Evolutionary conservation across 352 stramenopile genomes (phyloP).

Genomic region (Phytopythium helicoides): DNA sequence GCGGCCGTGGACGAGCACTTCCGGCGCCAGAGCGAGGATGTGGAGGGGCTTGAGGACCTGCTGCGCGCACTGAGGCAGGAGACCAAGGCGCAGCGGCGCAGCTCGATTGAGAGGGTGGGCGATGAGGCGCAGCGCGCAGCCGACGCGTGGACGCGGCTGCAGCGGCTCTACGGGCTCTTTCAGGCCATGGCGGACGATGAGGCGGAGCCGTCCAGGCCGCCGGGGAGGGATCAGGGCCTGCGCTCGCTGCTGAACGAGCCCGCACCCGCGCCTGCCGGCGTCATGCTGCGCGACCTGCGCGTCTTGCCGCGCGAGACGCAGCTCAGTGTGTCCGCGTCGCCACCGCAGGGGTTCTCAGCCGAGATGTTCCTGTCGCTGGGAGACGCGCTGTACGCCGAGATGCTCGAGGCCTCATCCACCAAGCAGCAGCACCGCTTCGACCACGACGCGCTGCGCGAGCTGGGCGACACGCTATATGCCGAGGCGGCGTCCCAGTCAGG

Average conservation of each 20-base stretch:
- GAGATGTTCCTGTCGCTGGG: conserved; percentile 67
- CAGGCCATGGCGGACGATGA: conserved; percentile 28
- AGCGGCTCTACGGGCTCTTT: conserved; percentile 63
- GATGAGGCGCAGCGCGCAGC: conserved; percentile 50
- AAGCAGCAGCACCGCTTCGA: conserved; percentile 40
- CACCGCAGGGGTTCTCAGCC: conserved; percentile 69
- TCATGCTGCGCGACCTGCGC: conserved; percentile 53
- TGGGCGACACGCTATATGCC: conserved; percentile 54
- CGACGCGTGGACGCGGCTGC: conserved; percentile 54
- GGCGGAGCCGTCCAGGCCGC: conserved; percentile 7
- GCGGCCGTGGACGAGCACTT: conserved; percentile 22
- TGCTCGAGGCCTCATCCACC: conserved; percentile 29
- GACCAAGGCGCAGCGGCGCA: background rate
- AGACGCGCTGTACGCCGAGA: conserved; percentile 69
- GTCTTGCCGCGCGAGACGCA: conserved; percentile 23
- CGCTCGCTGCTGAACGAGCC: conserved; percentile 40
- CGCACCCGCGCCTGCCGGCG: conserved; percentile 24
- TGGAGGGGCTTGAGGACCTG: conserved; percentile 22
- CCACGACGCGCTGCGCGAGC: conserved; percentile 40
- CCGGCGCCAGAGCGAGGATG: conserved; percentile 22
- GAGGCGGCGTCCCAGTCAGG: conserved; percentile 23
- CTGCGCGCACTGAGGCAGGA: conserved; percentile 6
- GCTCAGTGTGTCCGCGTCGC: too few species aligned
- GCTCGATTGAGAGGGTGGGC: conserved; percentile 27
- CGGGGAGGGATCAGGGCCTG: conserved; percentile 39